A percentile compares a stretch with the other conserved stretches of the same genome.
phyloP scores from a whole-genome alignment of 2,329 filamentous ascomycete genomes.

The Cercospora sp. region DNA sequence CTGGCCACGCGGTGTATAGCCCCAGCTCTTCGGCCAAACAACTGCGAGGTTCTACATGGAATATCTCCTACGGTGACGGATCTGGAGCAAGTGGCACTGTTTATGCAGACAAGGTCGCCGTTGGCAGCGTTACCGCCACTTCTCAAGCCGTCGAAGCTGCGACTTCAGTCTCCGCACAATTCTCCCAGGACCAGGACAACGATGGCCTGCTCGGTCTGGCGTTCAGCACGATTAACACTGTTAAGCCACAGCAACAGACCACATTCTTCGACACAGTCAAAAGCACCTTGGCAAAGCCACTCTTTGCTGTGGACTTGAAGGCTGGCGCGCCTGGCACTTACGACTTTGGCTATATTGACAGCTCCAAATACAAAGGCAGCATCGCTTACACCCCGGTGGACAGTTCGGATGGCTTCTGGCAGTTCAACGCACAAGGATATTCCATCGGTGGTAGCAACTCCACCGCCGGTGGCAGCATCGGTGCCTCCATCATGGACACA shows the following conservation, averaged over 20 bases:
- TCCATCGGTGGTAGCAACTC: slow-evolving; percentile 49
- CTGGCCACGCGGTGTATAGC: slow-evolving; percentile 60
- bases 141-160: slow-evolving; percentile 68
- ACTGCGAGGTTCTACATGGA: slow-evolving; percentile 23
- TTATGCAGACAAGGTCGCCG: slow-evolving; percentile 63
- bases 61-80: slow-evolving; percentile 65
- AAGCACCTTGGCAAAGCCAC: slow-evolving; percentile 49
- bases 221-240: slow-evolving; percentile 61
- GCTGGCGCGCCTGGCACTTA: slow-evolving; percentile 54
- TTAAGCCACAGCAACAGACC: slow-evolving; percentile 51
- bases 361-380: slow-evolving; percentile 55
- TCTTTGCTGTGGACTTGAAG: slow-evolving; percentile 61
- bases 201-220: slow-evolving; percentile 63
- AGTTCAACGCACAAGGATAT: slow-evolving; percentile 59
- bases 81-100: slow-evolving; percentile 64
- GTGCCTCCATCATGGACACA: slow-evolving; percentile 66
- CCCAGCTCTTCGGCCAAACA: slow-evolving; percentile 46
- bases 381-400: slow-evolving; percentile 60
- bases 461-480: slow-evolving; percentile 47
- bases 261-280: slow-evolving; percentile 64
- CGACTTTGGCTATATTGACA: slow-evolving; percentile 62
- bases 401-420: slow-evolving; percentile 63
- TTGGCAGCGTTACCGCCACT: slow-evolving; percentile 61
- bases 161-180: slow-evolving; percentile 55
- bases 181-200: slow-evolving; percentile 53